Base-by-base conservation (phyloP, 768 basidiomycete genomes). In the Kwoniella sp. region DNA sequence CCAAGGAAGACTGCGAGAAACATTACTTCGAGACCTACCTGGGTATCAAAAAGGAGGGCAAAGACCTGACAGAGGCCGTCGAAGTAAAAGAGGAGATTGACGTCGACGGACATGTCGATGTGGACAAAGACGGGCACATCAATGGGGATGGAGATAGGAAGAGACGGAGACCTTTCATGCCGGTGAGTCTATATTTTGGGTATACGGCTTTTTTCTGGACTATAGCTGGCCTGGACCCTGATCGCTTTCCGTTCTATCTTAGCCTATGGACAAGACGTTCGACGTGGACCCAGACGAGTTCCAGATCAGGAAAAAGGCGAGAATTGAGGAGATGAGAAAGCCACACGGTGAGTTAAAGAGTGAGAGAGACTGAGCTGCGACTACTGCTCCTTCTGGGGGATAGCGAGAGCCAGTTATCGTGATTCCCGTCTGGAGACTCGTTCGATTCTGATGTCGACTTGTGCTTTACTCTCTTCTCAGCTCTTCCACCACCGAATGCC, bases 1-100 rank as follows among this genome's bases (percentile, higher is more conserved):
- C 93, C 12, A 93, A 89, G 78, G 92, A 96, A 74, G 94, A 98
- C 75, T 91, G 92, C 15, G 90, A 94, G 78, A 82, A 87, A 63
- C 95, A 99, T 81, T 99, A 99, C 79, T 86, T 86, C 50, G 75
- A 85, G 54, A 86, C 90, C 38, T 97, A 94, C 75, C 85, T 95
- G 55, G 84, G 90, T 63, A 91, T 90, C 15, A 85, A 86, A 13
- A 73, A 86, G 69, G 63, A 73, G 41, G 74, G 64, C n/a, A 60
- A 63, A 23, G 57, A 58, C 26, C 22, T 66, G 25, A 54, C 61
- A 17, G 29, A 34, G 15, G 54, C 12, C 7, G 50, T 17, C 58
- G 61, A 63, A 38, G 63, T 50, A 8, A 41, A 58, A 57, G 59
- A 62, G 59, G 65, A 68, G 53, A 58, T 57, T 23, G 62, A 53